A percentile compares a stretch with the other conserved stretches of the same genome.
These are phyloP conservation scores for Blastobotrys proliferans DNA, from an alignment of 1,139 yeast species.

Conservation along the genomic window DNA sequence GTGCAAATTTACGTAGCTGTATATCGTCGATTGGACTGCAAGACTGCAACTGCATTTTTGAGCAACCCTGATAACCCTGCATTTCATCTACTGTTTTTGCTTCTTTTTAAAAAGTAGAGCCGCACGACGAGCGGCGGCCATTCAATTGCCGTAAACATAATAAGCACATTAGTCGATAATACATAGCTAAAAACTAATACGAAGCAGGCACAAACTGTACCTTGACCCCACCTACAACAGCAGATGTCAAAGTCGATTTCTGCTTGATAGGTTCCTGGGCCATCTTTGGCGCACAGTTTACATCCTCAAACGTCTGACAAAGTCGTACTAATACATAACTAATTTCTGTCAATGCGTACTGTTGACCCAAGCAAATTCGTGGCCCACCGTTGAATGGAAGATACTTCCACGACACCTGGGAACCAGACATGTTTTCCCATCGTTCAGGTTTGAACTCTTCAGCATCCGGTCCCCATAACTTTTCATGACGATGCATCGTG, in stretches of 20 bases:
- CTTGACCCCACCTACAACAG: conserved; percentile 26
- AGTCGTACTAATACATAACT: conserved; percentile 46
- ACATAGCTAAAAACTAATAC: background rate
- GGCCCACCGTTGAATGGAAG: conserved; percentile 55
- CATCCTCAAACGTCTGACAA: conserved; percentile 34
- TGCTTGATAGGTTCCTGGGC: conserved; percentile 15
- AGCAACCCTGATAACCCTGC: too few species aligned
- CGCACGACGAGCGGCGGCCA: too few species aligned
- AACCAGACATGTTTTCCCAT: conserved; percentile 36
- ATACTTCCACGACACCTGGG: conserved; percentile 31
- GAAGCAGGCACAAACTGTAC: conserved; percentile 16
- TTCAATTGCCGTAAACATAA: too few species aligned
- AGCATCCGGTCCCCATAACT: conserved; percentile 49
- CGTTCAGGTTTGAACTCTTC: conserved; percentile 49
- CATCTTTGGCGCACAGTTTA: conserved; percentile 9
- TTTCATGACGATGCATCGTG: conserved; percentile 44
- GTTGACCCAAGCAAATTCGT: conserved; percentile 56
- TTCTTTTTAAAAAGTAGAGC: too few species aligned
- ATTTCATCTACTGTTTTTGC: too few species aligned
- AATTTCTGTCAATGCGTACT: conserved; percentile 55
- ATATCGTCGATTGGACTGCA: too few species aligned
- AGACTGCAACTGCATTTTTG: too few species aligned
- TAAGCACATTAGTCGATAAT: too few species aligned
- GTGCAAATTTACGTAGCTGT: too few species aligned
- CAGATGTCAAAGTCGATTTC: conserved; percentile 23